These are phyloP conservation scores for Fusarium napiforme DNA, from an alignment of 2,329 filamentous ascomycete species.

Conservation along the genomic window DNA sequence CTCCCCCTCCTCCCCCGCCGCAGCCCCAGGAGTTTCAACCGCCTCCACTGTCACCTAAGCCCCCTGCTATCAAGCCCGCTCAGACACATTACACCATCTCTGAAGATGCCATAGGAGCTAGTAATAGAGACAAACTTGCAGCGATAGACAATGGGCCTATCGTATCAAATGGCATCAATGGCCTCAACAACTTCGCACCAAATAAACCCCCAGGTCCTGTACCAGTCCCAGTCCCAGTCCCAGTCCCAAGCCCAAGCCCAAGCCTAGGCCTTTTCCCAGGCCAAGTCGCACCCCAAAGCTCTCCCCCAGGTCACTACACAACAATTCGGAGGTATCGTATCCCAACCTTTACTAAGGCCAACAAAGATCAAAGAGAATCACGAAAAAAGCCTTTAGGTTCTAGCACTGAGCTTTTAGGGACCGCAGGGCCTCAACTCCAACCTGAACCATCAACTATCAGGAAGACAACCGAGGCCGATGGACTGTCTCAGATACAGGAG, in stretches of 20 bases:
- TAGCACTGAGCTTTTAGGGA: too few relatives aligned
- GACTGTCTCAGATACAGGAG: not conserved
- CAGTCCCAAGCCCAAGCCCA: too few relatives aligned
- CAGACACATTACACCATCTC: constrained; percentile 7
- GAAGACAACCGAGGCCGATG: not conserved
- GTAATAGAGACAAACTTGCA: not conserved
- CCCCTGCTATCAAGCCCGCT: not conserved
- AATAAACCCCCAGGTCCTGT: too few relatives aligned
- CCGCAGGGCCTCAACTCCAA: too few relatives aligned
- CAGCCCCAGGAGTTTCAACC: not conserved
- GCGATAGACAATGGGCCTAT: not conserved
- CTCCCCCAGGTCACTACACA: too few relatives aligned
- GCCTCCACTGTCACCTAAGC: not conserved
- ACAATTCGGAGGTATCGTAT: too few relatives aligned
- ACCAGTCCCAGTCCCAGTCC: too few relatives aligned
- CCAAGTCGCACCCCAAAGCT: not conserved
- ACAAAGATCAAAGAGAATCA: not conserved
- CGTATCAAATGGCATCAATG: too few relatives aligned
- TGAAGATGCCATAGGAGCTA: not conserved
- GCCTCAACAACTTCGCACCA: too few relatives aligned
- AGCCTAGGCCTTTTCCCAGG: too few relatives aligned
- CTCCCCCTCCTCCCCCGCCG: too few relatives aligned
- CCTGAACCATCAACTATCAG: too few relatives aligned
- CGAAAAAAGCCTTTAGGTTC: not conserved
- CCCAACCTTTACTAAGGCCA: not conserved